These are phyloP conservation scores for Anthostomella pinea DNA, from an alignment of 2,329 filamentous ascomycete genomes.

Conservation along the genomic window DNA sequence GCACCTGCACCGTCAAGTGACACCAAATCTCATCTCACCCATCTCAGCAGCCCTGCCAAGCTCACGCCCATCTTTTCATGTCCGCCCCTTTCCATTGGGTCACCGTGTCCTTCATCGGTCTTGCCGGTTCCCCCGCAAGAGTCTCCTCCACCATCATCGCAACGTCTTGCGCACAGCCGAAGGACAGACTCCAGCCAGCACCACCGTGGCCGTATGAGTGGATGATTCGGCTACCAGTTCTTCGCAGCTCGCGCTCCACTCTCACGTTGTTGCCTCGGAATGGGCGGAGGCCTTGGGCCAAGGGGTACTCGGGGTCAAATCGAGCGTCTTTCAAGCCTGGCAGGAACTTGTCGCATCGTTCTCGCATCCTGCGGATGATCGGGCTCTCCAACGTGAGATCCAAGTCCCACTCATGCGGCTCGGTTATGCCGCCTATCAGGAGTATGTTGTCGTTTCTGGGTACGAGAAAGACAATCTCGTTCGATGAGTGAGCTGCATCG, in stretches of 20 bases:
- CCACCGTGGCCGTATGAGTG: constrained; percentile 45
- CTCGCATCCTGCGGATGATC: constrained; percentile 40
- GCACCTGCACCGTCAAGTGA: too few species aligned
- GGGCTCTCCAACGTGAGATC: constrained; percentile 38
- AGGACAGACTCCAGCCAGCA: constrained; percentile 41
- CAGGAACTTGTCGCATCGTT: constrained; percentile 41
- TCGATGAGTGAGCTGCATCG: constrained; percentile 32
- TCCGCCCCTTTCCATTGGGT: constrained; percentile 21
- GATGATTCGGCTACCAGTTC: constrained; percentile 35
- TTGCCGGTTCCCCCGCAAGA: constrained; percentile 26
- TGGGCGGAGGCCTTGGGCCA: constrained; percentile 42
- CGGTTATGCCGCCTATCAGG: constrained; percentile 38
- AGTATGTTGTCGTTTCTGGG: constrained; percentile 44
- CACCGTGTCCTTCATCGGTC: constrained; percentile 28
- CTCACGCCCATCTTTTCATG: constrained; percentile 11
- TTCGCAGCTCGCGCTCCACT: constrained; percentile 40
- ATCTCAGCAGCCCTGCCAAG: not conserved
- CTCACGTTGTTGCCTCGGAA: constrained; percentile 39
- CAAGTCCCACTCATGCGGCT: constrained; percentile 36
- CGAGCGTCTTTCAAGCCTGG: constrained; percentile 39
- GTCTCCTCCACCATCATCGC: constrained; percentile 34
- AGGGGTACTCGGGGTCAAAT: constrained; percentile 39
- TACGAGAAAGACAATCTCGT: constrained; percentile 43
- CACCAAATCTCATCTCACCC: not conserved
- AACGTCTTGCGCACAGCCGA: constrained; percentile 39